phyloP scores from a whole-genome alignment of 2,329 filamentous ascomycete genomes.

The Fusarium armeniacum region DNA sequence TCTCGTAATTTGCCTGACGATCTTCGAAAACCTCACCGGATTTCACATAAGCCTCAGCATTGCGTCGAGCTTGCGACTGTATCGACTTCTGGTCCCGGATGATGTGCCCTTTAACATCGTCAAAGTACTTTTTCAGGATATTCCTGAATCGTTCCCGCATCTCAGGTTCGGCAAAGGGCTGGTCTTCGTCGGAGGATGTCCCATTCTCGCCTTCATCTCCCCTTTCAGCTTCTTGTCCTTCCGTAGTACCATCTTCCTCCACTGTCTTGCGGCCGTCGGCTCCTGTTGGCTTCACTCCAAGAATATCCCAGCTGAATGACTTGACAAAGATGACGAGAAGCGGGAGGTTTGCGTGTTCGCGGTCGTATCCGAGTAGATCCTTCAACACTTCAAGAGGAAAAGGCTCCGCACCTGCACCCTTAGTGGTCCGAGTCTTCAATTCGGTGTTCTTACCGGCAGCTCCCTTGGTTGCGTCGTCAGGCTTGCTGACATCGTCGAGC shows the following conservation, averaged over 20 bases:
- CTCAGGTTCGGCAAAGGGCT: slow-evolving; percentile 80
- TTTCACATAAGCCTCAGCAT: slow-evolving; percentile 98
- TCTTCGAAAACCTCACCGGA: slow-evolving; percentile 99
- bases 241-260: slow-evolving; percentile 81
- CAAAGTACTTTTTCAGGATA: slow-evolving; percentile 88
- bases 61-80: slow-evolving; percentile 87
- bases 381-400: slow-evolving; percentile 98
- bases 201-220: slow-evolving; percentile 55
- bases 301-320: slow-evolving; percentile 93
- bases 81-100: slow-evolving; percentile 93
- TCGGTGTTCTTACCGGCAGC: slow-evolving; percentile 73
- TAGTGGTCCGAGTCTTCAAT: slow-evolving; percentile 68
- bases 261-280: slow-evolving; percentile 86
- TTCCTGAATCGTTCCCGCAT: slow-evolving; percentile 88
- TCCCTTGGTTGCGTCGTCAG: slow-evolving; percentile 74
- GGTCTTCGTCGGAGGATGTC: slow-evolving; percentile 66
- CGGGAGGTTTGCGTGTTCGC: slow-evolving; percentile 91
- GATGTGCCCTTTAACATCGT: slow-evolving; percentile 91
- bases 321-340: slow-evolving; percentile 96
- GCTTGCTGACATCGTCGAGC: slow-evolving; percentile 74
- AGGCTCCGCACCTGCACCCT: slow-evolving; percentile 81
- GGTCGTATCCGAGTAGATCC: slow-evolving; percentile 92
- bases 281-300: slow-evolving; percentile 80
- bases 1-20: slow-evolving; percentile 95
- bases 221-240: slow-evolving; percentile 55